A percentile compares a stretch with the other conserved stretches of the same genome.
Conservation (phyloP, 805 yeast genomes). For the Yamadazyma sp. region DNA sequence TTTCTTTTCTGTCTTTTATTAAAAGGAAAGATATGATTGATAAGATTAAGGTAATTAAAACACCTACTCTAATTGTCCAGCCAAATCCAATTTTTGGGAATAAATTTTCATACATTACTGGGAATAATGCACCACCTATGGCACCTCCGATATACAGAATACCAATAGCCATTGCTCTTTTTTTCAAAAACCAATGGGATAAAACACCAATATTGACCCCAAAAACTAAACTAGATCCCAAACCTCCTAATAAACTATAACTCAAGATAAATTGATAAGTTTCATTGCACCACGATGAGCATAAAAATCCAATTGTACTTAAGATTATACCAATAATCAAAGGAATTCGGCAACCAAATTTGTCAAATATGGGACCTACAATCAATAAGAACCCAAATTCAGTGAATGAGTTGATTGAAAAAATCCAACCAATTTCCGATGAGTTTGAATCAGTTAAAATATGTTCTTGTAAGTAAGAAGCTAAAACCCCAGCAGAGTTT, state of each 20-base stretch:
- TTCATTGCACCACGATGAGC: slow-evolving; percentile 18
- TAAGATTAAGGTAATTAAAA: slow-evolving; percentile 19
- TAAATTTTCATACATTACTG: slow-evolving; percentile 23
- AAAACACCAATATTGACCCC: slow-evolving; percentile 21
- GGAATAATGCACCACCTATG: slow-evolving; percentile 27
- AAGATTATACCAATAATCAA: slow-evolving; percentile 18
- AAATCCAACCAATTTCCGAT: slow-evolving; percentile 27
- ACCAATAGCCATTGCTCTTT: slow-evolving; percentile 27
- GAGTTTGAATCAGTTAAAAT: slow-evolving; percentile 13
- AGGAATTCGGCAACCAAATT: slow-evolving; percentile 22
- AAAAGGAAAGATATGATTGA: slow-evolving; percentile 15
- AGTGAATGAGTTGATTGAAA: slow-evolving; percentile 23
- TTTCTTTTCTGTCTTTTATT: slow-evolving; percentile 19
- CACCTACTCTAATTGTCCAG: slow-evolving; percentile 27
- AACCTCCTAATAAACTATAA: slow-evolving; percentile 22
- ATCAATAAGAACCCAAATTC: slow-evolving; percentile 23
- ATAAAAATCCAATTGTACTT: slow-evolving; percentile 19
- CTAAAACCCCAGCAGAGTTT: slow-evolving; percentile 24
- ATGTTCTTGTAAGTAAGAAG: slow-evolving; percentile 16
- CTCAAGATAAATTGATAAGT: slow-evolving; percentile 24
- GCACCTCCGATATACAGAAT: slow-evolving; percentile 30
- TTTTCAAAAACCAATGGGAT: slow-evolving; percentile 22
- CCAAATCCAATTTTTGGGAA: slow-evolving; percentile 28
- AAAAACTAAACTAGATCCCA: slow-evolving; percentile 24
- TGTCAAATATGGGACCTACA: slow-evolving; percentile 26